These are phyloP conservation scores for Brachypodium distachyon DNA, from an alignment of 202 grass and related monocot genomes.

Conservation along the genomic window DNA sequence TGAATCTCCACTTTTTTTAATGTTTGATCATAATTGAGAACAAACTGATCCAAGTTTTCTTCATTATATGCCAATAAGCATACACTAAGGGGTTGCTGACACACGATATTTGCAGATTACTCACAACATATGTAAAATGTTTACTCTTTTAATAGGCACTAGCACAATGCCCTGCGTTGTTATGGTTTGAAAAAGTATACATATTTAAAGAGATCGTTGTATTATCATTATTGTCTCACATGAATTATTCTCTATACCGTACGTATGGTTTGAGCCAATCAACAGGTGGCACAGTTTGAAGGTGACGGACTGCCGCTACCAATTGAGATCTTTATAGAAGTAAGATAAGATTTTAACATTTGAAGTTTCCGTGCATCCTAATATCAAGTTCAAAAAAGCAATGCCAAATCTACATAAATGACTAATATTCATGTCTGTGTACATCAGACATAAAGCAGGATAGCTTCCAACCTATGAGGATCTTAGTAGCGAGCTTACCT, in stretches of 20 bases:
- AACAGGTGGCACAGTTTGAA: too few species aligned
- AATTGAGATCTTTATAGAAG: too few species aligned
- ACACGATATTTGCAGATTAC: not conserved
- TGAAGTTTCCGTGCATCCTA: not conserved
- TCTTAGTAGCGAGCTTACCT: slow-evolving; percentile 36
- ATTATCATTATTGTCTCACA: too few species aligned
- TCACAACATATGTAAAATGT: not conserved
- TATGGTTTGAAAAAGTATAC: too few species aligned
- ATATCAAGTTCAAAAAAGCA: not conserved
- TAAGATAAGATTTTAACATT: not conserved
- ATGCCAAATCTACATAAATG: not conserved
- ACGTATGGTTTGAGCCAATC: too few species aligned
- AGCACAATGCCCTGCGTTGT: not conserved
- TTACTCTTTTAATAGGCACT: not conserved
- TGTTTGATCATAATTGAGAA: not conserved
- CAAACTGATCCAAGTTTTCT: not conserved
- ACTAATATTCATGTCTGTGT: not conserved
- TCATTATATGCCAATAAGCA: not conserved
- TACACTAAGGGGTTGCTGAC: not conserved
- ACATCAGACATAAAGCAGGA: not conserved
- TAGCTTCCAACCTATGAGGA: not conserved
- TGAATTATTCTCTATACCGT: too few species aligned
- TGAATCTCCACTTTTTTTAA: not conserved
- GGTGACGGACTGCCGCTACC: too few species aligned
- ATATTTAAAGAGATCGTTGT: too few species aligned